A percentile compares a stretch with the other conserved stretches of the same genome.
Evolutionary conservation across 768 basidiomycete species (phyloP).

Genomic region (Tulasnella sp.): DNA sequence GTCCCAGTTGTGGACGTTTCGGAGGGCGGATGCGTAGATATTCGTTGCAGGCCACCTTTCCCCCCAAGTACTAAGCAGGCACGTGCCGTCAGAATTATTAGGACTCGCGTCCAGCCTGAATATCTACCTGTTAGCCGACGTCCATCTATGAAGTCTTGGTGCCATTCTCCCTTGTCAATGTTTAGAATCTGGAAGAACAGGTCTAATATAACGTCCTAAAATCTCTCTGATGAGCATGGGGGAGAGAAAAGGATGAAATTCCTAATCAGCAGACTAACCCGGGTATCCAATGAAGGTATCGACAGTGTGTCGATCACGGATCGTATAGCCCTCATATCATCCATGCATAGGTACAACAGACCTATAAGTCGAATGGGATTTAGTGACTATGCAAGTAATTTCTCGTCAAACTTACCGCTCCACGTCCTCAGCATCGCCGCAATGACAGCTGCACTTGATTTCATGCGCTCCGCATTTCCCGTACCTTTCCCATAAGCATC

Average conservation of each 20-base stretch:
- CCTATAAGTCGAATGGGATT: slow-evolving; percentile 32
- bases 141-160: slow-evolving; percentile 82
- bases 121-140: slow-evolving; percentile 60
- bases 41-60: slow-evolving; percentile 5
- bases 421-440: slow-evolving; percentile 80
- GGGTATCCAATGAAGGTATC: slow-evolving; percentile 76
- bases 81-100: neutral
- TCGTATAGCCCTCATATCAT: slow-evolving; percentile 74
- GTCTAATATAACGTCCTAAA: slow-evolving; percentile 82
- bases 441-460: slow-evolving; percentile 64
- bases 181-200: slow-evolving; percentile 90
- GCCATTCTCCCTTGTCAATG: slow-evolving; percentile 88
- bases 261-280: slow-evolving; percentile 40
- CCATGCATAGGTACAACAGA: slow-evolving; percentile 86
- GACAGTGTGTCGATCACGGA: slow-evolving; percentile 75
- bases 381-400: neutral
- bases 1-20: slow-evolving; percentile 27
- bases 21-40: neutral
- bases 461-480: slow-evolving; percentile 69
- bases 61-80: slow-evolving; percentile 17
- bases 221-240: neutral
- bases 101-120: neutral
- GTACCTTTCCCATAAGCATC: slow-evolving; percentile 81
- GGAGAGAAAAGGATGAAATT: neutral
- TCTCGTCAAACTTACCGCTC: slow-evolving; percentile 57